Percentiles rank a stretch among this genome's conserved stretches.
Conservation (phyloP, 257 asterid genomes). For the Solanum appendiculatum region DNA sequence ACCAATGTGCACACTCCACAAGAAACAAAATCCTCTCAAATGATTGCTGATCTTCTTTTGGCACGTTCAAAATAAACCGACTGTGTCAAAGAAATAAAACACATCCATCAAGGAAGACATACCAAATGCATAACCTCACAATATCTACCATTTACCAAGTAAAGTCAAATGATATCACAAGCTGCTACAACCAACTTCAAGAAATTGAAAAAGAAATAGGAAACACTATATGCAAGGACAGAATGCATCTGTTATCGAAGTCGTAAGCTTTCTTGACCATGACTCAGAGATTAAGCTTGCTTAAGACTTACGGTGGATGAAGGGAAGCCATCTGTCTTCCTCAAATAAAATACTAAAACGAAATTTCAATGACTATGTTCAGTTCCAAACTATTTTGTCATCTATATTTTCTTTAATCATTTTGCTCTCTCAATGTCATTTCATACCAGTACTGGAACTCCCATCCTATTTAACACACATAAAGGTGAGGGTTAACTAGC, state of each 20-base stretch:
- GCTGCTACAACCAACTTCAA: not conserved
- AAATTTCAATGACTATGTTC: not conserved
- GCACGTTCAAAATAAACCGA: slow-evolving; percentile 94
- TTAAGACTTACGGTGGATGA: not conserved
- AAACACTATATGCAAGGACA: not conserved
- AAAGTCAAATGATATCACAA: not conserved
- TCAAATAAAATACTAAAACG: not conserved
- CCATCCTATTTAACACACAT: not conserved
- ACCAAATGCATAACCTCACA: not conserved
- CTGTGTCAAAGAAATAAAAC: slow-evolving; percentile 32
- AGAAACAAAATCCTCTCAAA: slow-evolving; percentile 97
- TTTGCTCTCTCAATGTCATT: not conserved
- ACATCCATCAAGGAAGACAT: not conserved
- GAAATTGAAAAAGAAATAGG: not conserved
- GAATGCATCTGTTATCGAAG: not conserved
- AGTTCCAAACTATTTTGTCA: not conserved
- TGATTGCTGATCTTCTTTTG: slow-evolving; percentile 95
- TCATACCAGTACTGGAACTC: not conserved
- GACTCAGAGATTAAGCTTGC: not conserved
- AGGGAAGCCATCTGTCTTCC: not conserved
- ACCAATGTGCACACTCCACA: slow-evolving; percentile 98
- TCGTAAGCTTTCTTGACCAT: not conserved
- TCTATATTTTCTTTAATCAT: not conserved
- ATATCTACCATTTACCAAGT: not conserved
- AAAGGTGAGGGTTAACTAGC: not conserved